Base-by-base conservation (phyloP, 192 early-diverging fungal genomes). In the Coemansia sp. region DNA sequence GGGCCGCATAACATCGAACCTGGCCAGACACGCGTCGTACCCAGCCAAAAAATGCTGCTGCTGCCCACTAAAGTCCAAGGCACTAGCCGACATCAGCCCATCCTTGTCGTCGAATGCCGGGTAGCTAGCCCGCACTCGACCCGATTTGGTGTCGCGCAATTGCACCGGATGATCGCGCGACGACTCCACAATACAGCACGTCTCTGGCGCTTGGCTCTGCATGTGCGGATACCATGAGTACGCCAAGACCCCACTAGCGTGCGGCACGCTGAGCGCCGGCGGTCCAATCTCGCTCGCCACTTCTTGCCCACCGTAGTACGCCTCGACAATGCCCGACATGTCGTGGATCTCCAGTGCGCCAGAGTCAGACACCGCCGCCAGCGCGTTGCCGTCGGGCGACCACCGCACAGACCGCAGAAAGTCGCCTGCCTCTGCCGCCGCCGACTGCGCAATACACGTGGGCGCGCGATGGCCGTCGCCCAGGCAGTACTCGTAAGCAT, bases 111-210 rank as follows among this genome's bases (percentile, higher is more conserved):
- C 87, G 27, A 86, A 73, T 1, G 90, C 88, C 2, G 78, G 70
- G 77, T 94, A 95, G 36, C 90, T 90, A 10, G 87, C 86, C 16
- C 92, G 85, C 36, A 90, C 68, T 78, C 88, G 57, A 15, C 53
- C 64, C 41, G 38, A 53, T 49, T 34, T 20, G 0, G 85, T 86
- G 74, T 94, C 92, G 86, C 94, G 92, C 65, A 95, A 62, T 29
- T 87, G 92, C 5, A 94, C 66, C 1, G 94, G 93, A 49, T 94
- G 92, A 43, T 94, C 94, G 52, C 92, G 81, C 24, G 84, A 85
- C 9, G 88, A 89, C 2, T 86, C 82, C 3, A 91, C 58, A 2
- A 94, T 71, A 22, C 87, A 90, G 76, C 88, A 89, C 9, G 89
- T 86, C 11, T 75, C 76, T 3, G 88, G 87, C 58, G 92, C 87